Evolutionary conservation across 805 yeast species (phyloP).

Genomic region (Candida mattraensis): DNA sequence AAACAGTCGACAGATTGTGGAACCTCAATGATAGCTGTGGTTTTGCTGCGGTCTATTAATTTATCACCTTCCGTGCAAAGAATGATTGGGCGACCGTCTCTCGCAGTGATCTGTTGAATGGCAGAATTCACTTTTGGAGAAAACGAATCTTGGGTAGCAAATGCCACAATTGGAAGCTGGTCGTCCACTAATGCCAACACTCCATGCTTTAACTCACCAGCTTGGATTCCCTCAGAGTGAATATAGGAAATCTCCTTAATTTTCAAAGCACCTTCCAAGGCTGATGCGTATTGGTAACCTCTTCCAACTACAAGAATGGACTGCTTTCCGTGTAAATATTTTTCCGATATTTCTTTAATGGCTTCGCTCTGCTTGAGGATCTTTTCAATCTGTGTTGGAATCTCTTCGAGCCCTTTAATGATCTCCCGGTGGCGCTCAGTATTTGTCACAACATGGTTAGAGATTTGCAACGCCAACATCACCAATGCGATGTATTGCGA

Average conservation of each 20-base stretch:
- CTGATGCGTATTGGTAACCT: slow-evolving; percentile 96
- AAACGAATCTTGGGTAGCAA: slow-evolving; percentile 94
- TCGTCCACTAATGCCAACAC: slow-evolving; percentile 96
- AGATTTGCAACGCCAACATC: slow-evolving; percentile 92
- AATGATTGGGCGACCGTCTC: slow-evolving; percentile 95
- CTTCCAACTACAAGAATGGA: slow-evolving; percentile 91
- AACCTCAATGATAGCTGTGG: slow-evolving; percentile 76
- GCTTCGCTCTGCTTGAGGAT: slow-evolving; percentile 71
- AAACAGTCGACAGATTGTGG: slow-evolving; percentile 96
- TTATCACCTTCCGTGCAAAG: slow-evolving; percentile 83
- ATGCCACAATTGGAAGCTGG: slow-evolving; percentile 87
- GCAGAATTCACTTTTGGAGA: slow-evolving; percentile 96
- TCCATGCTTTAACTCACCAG: slow-evolving; percentile 99
- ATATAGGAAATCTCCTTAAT: slow-evolving; percentile 97
- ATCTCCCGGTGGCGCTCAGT: slow-evolving; percentile 77
- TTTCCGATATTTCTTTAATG: slow-evolving; percentile 74
- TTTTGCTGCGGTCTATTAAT: slow-evolving; percentile 53
- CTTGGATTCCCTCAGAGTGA: slow-evolving; percentile 99
- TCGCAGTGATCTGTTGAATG: slow-evolving; percentile 93
- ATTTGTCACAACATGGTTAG: slow-evolving; percentile 85
- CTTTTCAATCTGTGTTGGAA: slow-evolving; percentile 81
- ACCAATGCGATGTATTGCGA: slow-evolving; percentile 97
- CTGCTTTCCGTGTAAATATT: slow-evolving; percentile 73
- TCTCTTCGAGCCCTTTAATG: slow-evolving; percentile 77
- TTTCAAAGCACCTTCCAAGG: slow-evolving; percentile 97